phyloP scores from a whole-genome alignment of 345 rosid species.

The Syzygium oleosum region DNA sequence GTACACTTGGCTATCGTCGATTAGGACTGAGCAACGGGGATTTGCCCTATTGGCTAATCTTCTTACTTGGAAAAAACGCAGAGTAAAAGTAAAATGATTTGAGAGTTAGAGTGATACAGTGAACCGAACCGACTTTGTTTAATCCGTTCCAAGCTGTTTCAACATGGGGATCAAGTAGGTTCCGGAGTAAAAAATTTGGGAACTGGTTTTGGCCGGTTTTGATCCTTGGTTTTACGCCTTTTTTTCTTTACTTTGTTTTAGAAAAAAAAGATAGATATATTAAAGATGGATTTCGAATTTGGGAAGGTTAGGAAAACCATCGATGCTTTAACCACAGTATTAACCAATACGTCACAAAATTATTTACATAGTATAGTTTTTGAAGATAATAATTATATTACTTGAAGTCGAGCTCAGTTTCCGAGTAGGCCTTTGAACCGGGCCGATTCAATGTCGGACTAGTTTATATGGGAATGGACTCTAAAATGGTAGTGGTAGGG shows the following conservation, averaged over 20 bases:
- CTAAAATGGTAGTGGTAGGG: accelerated
- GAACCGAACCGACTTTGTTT: background rate
- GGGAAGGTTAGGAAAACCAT: background rate
- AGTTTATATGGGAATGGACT: background rate
- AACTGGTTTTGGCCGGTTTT: too few relatives aligned
- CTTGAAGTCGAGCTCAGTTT: accelerated
- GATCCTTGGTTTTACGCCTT: background rate
- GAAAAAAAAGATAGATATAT: background rate
- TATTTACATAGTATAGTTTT: background rate
- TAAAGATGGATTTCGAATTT: background rate
- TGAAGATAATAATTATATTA: background rate
- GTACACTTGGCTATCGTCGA: background rate
- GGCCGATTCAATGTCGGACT: accelerated
- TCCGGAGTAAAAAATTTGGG: background rate
- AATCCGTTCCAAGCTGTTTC: background rate
- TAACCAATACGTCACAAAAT: background rate
- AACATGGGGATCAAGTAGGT: background rate
- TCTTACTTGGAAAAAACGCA: too few relatives aligned
- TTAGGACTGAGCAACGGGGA: accelerated
- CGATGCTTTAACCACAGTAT: background rate
- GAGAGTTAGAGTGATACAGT: background rate
- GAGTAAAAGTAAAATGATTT: too few relatives aligned
- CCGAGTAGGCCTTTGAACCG: accelerated
- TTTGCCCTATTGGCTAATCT: too few relatives aligned
- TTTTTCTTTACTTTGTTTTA: background rate